phyloP scores from a whole-genome alignment of 352 stramenopile species.

The Phytophthora pisi region DNA sequence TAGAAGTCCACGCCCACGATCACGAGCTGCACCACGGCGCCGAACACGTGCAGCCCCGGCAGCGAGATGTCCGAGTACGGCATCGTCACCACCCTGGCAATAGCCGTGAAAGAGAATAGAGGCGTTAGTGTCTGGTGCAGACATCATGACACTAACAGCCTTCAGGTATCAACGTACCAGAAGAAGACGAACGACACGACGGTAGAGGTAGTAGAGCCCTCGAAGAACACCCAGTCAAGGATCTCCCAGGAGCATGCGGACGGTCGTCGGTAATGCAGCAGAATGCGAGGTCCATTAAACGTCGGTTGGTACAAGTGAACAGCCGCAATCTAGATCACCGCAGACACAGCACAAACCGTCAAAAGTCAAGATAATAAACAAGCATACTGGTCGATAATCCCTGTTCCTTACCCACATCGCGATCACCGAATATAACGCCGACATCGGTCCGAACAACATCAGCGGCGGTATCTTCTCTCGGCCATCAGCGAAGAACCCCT shows the following conservation, averaged over 20 bases:
- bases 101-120: neutral
- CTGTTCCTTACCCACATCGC: constrained; percentile 52
- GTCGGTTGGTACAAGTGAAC: constrained; percentile 65
- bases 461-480: constrained; percentile 59
- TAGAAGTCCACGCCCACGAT: constrained; percentile 64
- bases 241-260: constrained; percentile 68
- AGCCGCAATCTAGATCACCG: constrained; percentile 38
- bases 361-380: neutral
- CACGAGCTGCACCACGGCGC: constrained; percentile 47
- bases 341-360: neutral
- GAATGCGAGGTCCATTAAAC: constrained; percentile 61
- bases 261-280: constrained; percentile 57
- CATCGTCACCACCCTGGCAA: constrained; percentile 45
- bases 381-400: too few species aligned
- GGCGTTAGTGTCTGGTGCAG: neutral
- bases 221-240: constrained; percentile 70
- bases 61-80: constrained; percentile 40
- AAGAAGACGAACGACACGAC: constrained; percentile 58
- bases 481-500: constrained; percentile 48
- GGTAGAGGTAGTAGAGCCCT: constrained; percentile 54
- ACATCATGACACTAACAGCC: neutral
- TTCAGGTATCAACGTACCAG: constrained; percentile 38
- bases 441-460: constrained; percentile 48
- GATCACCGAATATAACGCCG: constrained; percentile 55
- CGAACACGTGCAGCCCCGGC: constrained; percentile 39